Evolutionary conservation across 768 basidiomycete genomes (phyloP).

Genomic region (Sutorius australiensis): DNA sequence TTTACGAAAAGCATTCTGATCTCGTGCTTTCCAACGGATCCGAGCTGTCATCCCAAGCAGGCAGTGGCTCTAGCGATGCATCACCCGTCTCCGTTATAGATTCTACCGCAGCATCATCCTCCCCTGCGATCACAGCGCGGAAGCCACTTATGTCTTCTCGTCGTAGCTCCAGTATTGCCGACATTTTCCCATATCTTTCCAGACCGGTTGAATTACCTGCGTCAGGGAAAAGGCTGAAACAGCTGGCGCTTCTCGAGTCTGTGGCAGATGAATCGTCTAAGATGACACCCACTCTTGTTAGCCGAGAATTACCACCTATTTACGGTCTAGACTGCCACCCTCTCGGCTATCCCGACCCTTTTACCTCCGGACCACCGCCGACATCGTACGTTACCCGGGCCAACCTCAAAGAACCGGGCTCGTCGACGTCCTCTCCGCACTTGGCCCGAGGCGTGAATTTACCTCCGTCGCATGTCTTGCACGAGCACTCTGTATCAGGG

Average conservation of each 20-base stretch:
- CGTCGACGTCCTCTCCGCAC: slow-evolving; percentile 2
- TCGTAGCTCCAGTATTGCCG: slow-evolving; percentile 49
- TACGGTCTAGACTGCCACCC: not conserved
- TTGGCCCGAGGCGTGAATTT: slow-evolving; percentile 8
- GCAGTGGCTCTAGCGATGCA: slow-evolving; percentile 1
- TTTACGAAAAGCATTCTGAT: slow-evolving; percentile 2
- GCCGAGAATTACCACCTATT: slow-evolving; percentile 21
- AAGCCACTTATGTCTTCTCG: slow-evolving; percentile 27
- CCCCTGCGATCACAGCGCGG: slow-evolving; percentile 14
- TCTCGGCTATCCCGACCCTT: slow-evolving; percentile 14
- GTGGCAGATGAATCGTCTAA: slow-evolving; percentile 72
- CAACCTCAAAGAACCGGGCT: slow-evolving; percentile 31
- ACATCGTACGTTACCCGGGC: slow-evolving; percentile 14
- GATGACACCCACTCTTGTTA: slow-evolving; percentile 44
- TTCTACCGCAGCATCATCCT: slow-evolving; percentile 9
- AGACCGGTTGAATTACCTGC: slow-evolving; percentile 50
- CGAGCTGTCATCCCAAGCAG: not conserved
- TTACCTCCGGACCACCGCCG: slow-evolving; percentile 30
- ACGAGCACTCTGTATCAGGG: slow-evolving; percentile 9
- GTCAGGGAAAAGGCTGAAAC: slow-evolving; percentile 63
- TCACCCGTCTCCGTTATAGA: slow-evolving; percentile 6
- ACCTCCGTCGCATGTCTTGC: slow-evolving; percentile 1
- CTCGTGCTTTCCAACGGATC: not conserved
- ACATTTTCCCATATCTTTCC: slow-evolving; percentile 67
- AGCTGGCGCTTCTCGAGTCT: slow-evolving; percentile 65